Base-by-base conservation (phyloP, 768 basidiomycete species). In the Trametes coccinea region DNA sequence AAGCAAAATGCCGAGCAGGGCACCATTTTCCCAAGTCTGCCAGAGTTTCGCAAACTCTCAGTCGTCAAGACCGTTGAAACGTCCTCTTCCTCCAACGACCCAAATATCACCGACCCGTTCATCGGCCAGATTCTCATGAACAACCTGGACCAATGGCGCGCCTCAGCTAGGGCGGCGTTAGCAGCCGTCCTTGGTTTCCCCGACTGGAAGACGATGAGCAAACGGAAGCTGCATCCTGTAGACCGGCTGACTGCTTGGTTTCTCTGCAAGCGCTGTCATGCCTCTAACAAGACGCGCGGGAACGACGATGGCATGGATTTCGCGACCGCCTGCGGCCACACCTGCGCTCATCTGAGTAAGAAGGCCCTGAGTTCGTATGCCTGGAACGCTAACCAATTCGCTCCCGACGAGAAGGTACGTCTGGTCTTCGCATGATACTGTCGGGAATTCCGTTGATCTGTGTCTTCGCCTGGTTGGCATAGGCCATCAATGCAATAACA, bases 231-330 rank as follows among this genome's bases (percentile, higher is more conserved):
- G 8, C 83, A 84, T 67, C 87, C 87, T 0, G 80, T 81, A 16
- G 79, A 87, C 50, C 77, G 87, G 45, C 59, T 86, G 13, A 84
- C 82, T 4, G 85, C 86, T 0, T 73, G 83, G 27, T 90, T 88
- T 72, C 70, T 73, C 30, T 92, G 89, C 69, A 78, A 71, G 56
- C 65, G 67, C 41, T 92, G 90, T 66, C 64, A 76, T 11, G 71
- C 79, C 1, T 71, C 69, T 4, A 66, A 59, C 37, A 69, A 67
- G 41, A 76, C 79, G 63, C 71, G 66, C 16, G 45, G 40, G 34
- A 73, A 71, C 27, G 78, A 81, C 43, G 75, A 65, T 31, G 82
- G 83, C 66, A 72, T 90, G 53, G 81, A 85, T 67, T 86, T 87
- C 60, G 74, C 71, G 9, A 82, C 78, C 3, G 87, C 80, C 3